These are phyloP conservation scores for Botrytis fabae DNA, from an alignment of 2,329 filamentous ascomycete genomes.

Conservation along the genomic window DNA sequence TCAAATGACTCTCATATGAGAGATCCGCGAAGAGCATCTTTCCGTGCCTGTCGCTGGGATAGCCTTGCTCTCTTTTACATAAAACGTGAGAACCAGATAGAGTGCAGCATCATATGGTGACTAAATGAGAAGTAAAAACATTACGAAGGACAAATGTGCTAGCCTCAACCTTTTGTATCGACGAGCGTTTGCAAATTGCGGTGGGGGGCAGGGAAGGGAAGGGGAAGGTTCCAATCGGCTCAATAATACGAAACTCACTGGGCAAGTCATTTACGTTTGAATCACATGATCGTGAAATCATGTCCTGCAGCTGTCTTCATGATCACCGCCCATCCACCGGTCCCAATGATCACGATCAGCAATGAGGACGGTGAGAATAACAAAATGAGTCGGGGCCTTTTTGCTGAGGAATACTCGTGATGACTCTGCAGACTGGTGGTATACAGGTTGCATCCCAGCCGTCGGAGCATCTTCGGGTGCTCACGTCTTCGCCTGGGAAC, in stretches of 20 bases:
- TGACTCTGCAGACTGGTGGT: not conserved
- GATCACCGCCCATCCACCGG: not conserved
- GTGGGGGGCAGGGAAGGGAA: not conserved
- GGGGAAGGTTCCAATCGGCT: not conserved
- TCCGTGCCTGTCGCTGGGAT: not conserved
- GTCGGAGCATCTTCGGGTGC: slow-evolving; percentile 5
- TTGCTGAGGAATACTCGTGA: no score
- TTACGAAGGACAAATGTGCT: not conserved
- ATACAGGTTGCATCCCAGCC: not conserved
- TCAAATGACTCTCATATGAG: not conserved
- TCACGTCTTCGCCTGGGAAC: not conserved
- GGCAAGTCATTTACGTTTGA: not conserved
- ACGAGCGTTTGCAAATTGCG: not conserved
- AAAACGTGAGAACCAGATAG: not conserved
- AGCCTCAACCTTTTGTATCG: not conserved
- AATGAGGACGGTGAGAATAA: not conserved
- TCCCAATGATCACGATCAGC: not conserved
- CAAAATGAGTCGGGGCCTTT: not conserved
- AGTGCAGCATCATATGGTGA: not conserved
- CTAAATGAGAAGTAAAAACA: not conserved
- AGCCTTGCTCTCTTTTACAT: not conserved
- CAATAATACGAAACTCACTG: not conserved
- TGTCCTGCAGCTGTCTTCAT: not conserved
- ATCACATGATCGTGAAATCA: not conserved
- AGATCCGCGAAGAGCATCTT: not conserved